Base-by-base conservation (phyloP, 139 green algal genomes). In the Ostreobium quekettii region DNA sequence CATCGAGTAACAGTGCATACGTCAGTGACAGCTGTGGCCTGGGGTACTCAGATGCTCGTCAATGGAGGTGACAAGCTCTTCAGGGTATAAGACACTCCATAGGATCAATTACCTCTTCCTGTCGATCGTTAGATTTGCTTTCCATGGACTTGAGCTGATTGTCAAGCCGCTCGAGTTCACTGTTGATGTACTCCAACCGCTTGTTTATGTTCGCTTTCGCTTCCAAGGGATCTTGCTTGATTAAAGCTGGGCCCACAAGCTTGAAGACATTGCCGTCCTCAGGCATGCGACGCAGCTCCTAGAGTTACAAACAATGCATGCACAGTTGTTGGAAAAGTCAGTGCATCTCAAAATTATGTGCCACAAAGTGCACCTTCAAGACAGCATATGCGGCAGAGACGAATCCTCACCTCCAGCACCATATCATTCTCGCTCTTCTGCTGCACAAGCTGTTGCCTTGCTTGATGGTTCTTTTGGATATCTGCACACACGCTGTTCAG, bases 191-290 rank as follows among this genome's bases (percentile, higher is more conserved):
- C 46, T 95, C 87, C 49, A 97, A 71, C n/a, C 90, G 87, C 72
- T 96, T 96, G 5, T 39, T 60, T 31, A 97, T 89, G 71, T 96
- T 97, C 2, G 87, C 73, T 53, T 83, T 86, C 1, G 90, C 90
- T 70, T 97, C 90, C 31, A 90, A 57, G 7, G 85, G 68, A 63
- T 97, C 90, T 70, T 95, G 89, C 66, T 84, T 86, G 49, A 96
- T 78, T 61, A 97, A 76, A 4, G 84, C 89, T 0, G 90, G 90
- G 1, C 90, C 90, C 3, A 97, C 87, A 30, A 90, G 76, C 82
- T 96, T 96, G 82, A 84, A 97, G 15, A 97, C 86, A 22, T 78
- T 84, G 0, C 83, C 76, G 6, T 88, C 87, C 1, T 94, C 90
- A 33, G 85, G 78, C 32, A 95, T 64, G 15, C 83, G 71, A 29